phyloP scores from a whole-genome alignment of 2,329 filamentous ascomycete species.

The Ophiostoma ips region DNA sequence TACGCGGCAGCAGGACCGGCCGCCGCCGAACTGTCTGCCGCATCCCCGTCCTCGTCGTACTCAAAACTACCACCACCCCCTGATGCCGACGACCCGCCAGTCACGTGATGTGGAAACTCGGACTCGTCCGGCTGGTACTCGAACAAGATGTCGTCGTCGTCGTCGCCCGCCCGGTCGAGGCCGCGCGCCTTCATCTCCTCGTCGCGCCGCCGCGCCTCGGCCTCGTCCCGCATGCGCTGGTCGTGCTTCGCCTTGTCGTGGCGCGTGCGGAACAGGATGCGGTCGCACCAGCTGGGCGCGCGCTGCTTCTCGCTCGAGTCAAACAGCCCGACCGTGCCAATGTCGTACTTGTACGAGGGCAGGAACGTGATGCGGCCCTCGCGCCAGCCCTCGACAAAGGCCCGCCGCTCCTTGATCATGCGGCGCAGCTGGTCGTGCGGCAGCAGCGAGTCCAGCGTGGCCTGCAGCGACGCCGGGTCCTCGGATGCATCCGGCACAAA shows the following conservation, averaged over 20 bases:
- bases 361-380: conserved; percentile 82
- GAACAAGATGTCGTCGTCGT: conserved; percentile 71
- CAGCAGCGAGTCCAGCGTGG: conserved; percentile 73
- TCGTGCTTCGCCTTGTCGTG: conserved; percentile 55
- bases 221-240: conserved; percentile 46
- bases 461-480: conserved; percentile 76
- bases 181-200: conserved; percentile 75
- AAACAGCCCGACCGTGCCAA: conserved; percentile 83
- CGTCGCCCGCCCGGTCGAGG: conserved; percentile 56
- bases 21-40: not conserved
- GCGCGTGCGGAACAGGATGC: conserved; percentile 73
- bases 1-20: not conserved
- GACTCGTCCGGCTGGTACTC: conserved; percentile 82
- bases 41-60: conserved; percentile 47
- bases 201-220: conserved; percentile 56
- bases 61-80: conserved; percentile 28
- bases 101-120: conserved; percentile 26
- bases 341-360: conserved; percentile 94
- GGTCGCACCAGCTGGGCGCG: conserved; percentile 92
- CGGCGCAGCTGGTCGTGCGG: conserved; percentile 77
- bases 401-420: conserved; percentile 60
- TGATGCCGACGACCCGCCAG: not conserved
- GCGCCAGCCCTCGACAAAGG: conserved; percentile 82
- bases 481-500: conserved; percentile 53
- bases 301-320: conserved; percentile 92